Percentiles rank a stretch among this genome's conserved stretches.
Evolutionary conservation across 1,139 yeast species (phyloP).

Genomic region (Debaryomycetaceae sp.): DNA sequence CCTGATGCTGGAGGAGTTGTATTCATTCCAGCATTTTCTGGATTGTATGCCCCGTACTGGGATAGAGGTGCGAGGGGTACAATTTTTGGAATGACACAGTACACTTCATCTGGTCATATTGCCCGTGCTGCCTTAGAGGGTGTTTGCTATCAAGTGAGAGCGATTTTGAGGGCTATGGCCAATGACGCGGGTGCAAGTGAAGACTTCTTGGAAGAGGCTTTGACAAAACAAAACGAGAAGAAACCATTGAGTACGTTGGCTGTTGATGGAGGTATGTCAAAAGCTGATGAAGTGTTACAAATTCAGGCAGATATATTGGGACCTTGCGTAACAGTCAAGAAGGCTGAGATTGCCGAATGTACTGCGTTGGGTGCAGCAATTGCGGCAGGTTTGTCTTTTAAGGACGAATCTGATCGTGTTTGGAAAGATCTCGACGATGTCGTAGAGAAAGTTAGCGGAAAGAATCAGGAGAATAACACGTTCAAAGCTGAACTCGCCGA

Average conservation of each 20-base stretch:
- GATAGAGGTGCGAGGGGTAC: slow-evolving; percentile 91
- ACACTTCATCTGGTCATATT: slow-evolving; percentile 80
- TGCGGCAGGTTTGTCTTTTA: slow-evolving; percentile 80
- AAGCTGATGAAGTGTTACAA: slow-evolving; percentile 88
- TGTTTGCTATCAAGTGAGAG: slow-evolving; percentile 90
- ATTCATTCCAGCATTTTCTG: slow-evolving; percentile 93
- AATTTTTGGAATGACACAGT: slow-evolving; percentile 88
- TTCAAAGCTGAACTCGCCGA: slow-evolving; percentile 62
- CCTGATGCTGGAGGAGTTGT: slow-evolving; percentile 87
- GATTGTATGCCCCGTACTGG: slow-evolving; percentile 96
- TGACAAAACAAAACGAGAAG: slow-evolving; percentile 39
- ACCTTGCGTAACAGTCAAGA: slow-evolving; percentile 76
- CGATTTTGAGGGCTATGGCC: slow-evolving; percentile 87
- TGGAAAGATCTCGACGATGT: slow-evolving; percentile 79
- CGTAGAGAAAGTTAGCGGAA: slow-evolving; percentile 28
- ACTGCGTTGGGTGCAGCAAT: slow-evolving; percentile 97
- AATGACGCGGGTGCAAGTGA: slow-evolving; percentile 66
- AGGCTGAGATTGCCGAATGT: slow-evolving; percentile 84
- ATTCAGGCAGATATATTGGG: slow-evolving; percentile 90
- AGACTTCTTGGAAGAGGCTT: slow-evolving; percentile 44
- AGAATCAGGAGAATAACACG: slow-evolving; percentile 32
- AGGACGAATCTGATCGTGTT: slow-evolving; percentile 55
- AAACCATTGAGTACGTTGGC: slow-evolving; percentile 56
- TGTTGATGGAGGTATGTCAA: slow-evolving; percentile 96
- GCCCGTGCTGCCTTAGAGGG: slow-evolving; percentile 96